Conservation (phyloP, 176 grass and related monocot species). For the Thinopyrum elongatum region DNA sequence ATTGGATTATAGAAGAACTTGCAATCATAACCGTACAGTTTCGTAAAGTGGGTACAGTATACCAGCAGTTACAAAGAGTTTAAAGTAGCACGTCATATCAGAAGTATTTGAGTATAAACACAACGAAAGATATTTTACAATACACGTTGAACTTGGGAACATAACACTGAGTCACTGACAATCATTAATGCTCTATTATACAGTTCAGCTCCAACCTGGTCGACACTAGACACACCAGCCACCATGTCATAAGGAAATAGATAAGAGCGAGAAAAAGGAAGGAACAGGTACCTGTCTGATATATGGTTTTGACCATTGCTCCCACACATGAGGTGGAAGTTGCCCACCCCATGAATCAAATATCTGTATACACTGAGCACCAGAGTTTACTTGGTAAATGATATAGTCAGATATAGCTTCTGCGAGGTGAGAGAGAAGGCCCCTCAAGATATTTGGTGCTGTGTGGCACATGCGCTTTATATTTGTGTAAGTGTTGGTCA, state of each 20-base stretch:
- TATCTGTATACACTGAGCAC: constrained; percentile 97
- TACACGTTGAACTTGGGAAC: background rate
- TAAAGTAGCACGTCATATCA: background rate
- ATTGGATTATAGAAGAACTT: background rate
- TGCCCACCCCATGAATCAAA: constrained; percentile 99
- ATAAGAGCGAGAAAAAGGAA: constrained; percentile 32
- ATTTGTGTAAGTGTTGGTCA: constrained; percentile 83
- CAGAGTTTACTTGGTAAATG: constrained; percentile 93
- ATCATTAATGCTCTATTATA: background rate
- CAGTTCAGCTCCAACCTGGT: constrained; percentile 7
- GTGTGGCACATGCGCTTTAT: constrained; percentile 97
- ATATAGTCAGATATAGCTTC: constrained; percentile 89
- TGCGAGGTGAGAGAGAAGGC: constrained; percentile 81
- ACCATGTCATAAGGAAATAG: constrained; percentile 15
- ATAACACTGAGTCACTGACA: background rate
- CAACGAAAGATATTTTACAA: constrained; percentile 10
- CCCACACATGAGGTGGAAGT: constrained; percentile 96
- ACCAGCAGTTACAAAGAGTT: background rate
- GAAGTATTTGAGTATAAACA: constrained; percentile 23
- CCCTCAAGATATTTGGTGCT: constrained; percentile 72
- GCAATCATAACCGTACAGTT: background rate
- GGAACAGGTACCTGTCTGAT: constrained; percentile 67
- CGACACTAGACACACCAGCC: background rate
- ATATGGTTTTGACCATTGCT: constrained; percentile 97
- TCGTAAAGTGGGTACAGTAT: background rate